Evolutionary conservation across 1,284 basidiomycete genomes (phyloP), one percentile per base, ranked within the genome.

Genomic region (Puccinia coronata): DNA sequence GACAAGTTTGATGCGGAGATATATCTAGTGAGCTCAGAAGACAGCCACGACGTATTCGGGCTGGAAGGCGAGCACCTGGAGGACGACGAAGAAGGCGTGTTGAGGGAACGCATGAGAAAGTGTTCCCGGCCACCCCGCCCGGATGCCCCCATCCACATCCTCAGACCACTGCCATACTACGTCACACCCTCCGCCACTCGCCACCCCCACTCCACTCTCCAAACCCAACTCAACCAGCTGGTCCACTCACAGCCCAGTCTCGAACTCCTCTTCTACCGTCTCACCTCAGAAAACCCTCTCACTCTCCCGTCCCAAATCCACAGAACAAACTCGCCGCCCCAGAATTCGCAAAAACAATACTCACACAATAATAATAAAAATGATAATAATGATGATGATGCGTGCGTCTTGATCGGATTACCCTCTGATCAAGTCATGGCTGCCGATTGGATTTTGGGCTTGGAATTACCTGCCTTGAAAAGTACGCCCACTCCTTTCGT

Each of bases 371-470:
- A 67, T 9, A 8, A 34, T 23, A 53, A 67, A 8, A 23, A n/a
- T 41, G 2, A 43, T 1, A n/a, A 43, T 43, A 16, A 25, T 25
- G n/a, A 39, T 18, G 23, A 67, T 18, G n/a, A 28, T 31, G 31
- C 28, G 12, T 57, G 65, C 23, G 67, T 71, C 14, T 25, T 57
- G 25, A 80, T 80, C 41, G 77, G 77, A 3, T 43, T 80, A 41
- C 77, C 77, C 18, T 28, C 34, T 9, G n/a, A 57, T 43, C 34
- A 67, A 25, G n/a, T 80, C 16, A 28, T 57, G 23, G 57, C 51
- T 41, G 47, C 67, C 11, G 77, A 80, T 80, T 80, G 77, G 77
- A 80, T 80, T 39, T 36, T 69, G 18, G 77, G 65, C 34, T 53
- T 80, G 12, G 77, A 80, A 16, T 34, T 71, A 70, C 47, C 57